These are phyloP conservation scores for Arxiozyma slooffiae DNA, from an alignment of 1,139 yeast genomes.

Conservation along the genomic window DNA sequence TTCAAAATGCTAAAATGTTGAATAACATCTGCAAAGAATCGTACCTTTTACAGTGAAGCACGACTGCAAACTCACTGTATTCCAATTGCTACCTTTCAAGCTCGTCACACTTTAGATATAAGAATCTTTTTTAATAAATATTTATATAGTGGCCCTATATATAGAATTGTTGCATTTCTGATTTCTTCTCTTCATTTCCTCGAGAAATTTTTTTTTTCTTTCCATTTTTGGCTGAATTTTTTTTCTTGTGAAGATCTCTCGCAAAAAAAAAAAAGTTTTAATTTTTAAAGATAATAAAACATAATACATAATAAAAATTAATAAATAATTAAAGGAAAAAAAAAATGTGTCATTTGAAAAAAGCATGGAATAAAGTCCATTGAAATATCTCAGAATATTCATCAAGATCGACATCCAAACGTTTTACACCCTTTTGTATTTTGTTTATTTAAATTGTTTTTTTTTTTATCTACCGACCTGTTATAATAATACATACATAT, in stretches of 20 bases:
- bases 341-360: background rate
- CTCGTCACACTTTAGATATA: background rate
- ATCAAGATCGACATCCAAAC: background rate
- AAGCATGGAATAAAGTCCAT: background rate
- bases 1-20: background rate
- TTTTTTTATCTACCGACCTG: background rate
- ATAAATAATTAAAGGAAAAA: background rate
- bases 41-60: background rate
- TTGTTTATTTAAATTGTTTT: too few relatives aligned
- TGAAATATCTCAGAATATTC: background rate
- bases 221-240: background rate
- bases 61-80: background rate
- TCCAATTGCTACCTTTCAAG: too few relatives aligned
- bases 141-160: background rate
- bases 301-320: too few relatives aligned
- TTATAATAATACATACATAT: background rate
- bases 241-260: background rate
- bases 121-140: background rate
- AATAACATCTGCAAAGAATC: conserved; percentile 5
- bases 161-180: background rate
- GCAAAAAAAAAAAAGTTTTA: background rate
- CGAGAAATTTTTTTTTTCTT: background rate
- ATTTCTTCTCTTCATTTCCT: background rate
- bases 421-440: background rate
- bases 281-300: too few relatives aligned